Base-by-base conservation (phyloP, 257 asterid species). In the Gynochthodes officinalis region DNA sequence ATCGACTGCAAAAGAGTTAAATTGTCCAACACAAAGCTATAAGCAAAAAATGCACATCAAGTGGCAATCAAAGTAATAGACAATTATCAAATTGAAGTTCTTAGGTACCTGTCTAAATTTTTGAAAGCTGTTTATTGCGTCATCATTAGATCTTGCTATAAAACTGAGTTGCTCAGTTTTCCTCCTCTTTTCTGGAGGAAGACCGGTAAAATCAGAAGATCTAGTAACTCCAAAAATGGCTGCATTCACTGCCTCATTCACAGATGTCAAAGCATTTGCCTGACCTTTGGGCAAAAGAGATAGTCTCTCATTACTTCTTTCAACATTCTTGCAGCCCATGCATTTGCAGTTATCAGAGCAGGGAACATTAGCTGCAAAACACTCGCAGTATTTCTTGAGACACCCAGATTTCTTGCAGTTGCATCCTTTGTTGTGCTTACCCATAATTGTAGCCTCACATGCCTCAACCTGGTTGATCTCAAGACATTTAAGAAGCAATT, bases 301-400 rank as follows among this genome's bases (percentile, higher is more conserved):
- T 55, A 64, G 80, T 73, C 81, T 85, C 84, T 86, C 91, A 61
- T 88, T 88, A 73, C 97, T 85, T 73, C 90, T 88, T 77, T 89
- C 88, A 40, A 75, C 83, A 83, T 88, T 88, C 82, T 87, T 90
- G 84, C 96, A 89, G 78, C 81, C 96, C 60, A 75, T 58, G 83
- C 96, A 90, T 81, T 86, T 85, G 72, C 97, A 88, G 81, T 86
- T 90, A 64, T 83, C 91, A 16, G 97, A 90, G 82, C 96, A 90
- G 23, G 70, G 79, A 79, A 86, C 80, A 70, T 83, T 90, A 59
- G 93, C 97, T 83, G 84, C 93, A 82, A 85, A 89, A 78, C 97
- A 90, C 79, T 90, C 96, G 33, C 97, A 90, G 76, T 90, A 90
- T 84, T 80, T 87, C 92, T 90, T 90, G 48, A 87, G 96, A 64